A percentile compares a stretch with the other conserved stretches of the same genome.
Conservation (phyloP, 805 yeast genomes). For the Limtongia smithiae region DNA sequence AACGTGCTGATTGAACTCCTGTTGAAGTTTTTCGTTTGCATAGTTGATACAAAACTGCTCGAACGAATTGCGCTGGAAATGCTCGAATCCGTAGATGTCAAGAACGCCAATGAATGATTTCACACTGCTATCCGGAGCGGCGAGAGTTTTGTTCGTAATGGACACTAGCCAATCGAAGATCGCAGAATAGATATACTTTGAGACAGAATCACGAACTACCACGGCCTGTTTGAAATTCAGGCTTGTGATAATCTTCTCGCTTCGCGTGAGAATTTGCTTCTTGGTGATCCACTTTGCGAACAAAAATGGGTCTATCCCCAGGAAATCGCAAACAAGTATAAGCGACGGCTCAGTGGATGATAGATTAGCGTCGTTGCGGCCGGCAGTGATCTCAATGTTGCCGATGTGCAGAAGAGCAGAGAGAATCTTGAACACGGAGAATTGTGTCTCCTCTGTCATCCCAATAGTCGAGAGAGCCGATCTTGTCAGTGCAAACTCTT, state of each 20-base stretch:
- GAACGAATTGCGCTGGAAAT: slow-evolving; percentile 87
- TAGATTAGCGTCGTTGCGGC: slow-evolving; percentile 77
- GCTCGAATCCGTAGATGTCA: slow-evolving; percentile 97
- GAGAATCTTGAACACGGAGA: slow-evolving; percentile 67
- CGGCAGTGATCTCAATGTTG: slow-evolving; percentile 79
- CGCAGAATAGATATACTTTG: slow-evolving; percentile 88
- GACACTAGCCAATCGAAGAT: slow-evolving; percentile 93
- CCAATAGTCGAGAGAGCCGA: slow-evolving; percentile 81
- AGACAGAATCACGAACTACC: slow-evolving; percentile 95
- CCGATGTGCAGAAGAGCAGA: slow-evolving; percentile 92
- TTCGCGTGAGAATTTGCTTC: slow-evolving; percentile 87
- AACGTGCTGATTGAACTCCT: slow-evolving; percentile 95
- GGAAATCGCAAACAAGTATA: slow-evolving; percentile 73
- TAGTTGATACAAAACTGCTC: slow-evolving; percentile 97
- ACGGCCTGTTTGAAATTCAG: slow-evolving; percentile 77
- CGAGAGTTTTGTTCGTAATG: slow-evolving; percentile 74
- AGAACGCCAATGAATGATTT: slow-evolving; percentile 87
- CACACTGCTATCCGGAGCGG: slow-evolving; percentile 63
- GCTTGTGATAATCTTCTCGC: slow-evolving; percentile 84
- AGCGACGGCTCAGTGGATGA: slow-evolving; percentile 84
- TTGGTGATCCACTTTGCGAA: slow-evolving; percentile 91
- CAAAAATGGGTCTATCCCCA: slow-evolving; percentile 68
- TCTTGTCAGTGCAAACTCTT: slow-evolving; percentile 71
- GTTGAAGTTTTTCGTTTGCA: slow-evolving; percentile 95
- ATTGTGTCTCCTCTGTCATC: slow-evolving; percentile 54